These are phyloP conservation scores for Pezicula radicicola DNA, from an alignment of 2,329 filamentous ascomycete genomes.

Conservation along the genomic window DNA sequence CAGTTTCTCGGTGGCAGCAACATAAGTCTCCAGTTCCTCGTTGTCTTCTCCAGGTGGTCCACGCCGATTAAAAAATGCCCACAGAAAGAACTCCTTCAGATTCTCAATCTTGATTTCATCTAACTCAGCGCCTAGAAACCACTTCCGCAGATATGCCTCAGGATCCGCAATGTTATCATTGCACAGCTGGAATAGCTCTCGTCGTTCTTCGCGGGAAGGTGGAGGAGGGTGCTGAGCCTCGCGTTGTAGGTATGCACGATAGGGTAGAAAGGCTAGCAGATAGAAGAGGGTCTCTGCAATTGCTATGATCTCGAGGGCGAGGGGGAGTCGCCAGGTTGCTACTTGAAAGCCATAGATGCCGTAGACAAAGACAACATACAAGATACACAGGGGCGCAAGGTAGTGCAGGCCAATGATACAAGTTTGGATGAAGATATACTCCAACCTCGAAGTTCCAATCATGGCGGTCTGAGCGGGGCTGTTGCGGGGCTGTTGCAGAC, in stretches of 20 bases:
- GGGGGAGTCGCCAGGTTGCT: constrained; percentile 24
- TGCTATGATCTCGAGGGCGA: constrained; percentile 37
- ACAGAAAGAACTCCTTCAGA: constrained; percentile 57
- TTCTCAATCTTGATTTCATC: constrained; percentile 56
- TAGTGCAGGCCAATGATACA: constrained; percentile 46
- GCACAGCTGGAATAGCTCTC: constrained; percentile 47
- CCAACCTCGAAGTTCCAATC: constrained; percentile 28
- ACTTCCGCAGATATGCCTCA: constrained; percentile 49
- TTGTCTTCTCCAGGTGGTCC: constrained; percentile 40
- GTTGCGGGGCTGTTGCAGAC: not conserved
- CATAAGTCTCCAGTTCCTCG: constrained; percentile 54
- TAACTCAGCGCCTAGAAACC: constrained; percentile 52
- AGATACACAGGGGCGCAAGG: constrained; percentile 45
- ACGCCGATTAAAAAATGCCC: constrained; percentile 53
- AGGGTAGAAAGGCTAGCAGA: constrained; percentile 49
- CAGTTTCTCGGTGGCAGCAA: constrained; percentile 46
- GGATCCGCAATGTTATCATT: constrained; percentile 48
- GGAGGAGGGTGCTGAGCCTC: constrained; percentile 46
- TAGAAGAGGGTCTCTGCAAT: constrained; percentile 53
- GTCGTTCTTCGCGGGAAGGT: constrained; percentile 41
- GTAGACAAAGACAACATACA: constrained; percentile 36
- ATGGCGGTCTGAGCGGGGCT: constrained; percentile 18
- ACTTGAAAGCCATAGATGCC: constrained; percentile 28
- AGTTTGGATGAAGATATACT: constrained; percentile 38
- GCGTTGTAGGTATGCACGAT: constrained; percentile 46